Base-by-base conservation (phyloP, 306 rosid species). In the Cucurbita argyrosperma region DNA sequence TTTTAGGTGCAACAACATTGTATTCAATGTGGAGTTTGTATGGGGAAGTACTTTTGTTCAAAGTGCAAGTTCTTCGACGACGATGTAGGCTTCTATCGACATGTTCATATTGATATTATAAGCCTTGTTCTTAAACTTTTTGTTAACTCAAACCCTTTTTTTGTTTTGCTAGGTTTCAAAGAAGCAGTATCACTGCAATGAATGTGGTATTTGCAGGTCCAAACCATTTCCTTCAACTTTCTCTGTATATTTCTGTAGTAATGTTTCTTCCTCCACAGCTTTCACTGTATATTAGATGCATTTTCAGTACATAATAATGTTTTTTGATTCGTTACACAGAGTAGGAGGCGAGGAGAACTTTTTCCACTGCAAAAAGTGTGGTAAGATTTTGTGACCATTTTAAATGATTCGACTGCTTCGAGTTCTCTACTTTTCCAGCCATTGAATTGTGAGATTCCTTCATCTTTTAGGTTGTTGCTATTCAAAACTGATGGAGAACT, bases 161-260 rank as follows among this genome's bases (percentile, higher is more conserved):
- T 40, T 67, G 19, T 43, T 42, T 68, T 69, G 45, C 11, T 77
- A 92, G 92, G 83, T 79, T 61, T 80, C 86, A 1, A 91, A 89
- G 77, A 78, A 80, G 14, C 97, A 86, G 57, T 89, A 84, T 86
- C 97, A 91, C 79, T 91, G 96, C 55, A 77, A 86, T 74, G 88
- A 82, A 80, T 91, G 97, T 79, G 97, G 92, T 10, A 91, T 91
- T 78, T 91, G 97, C 97, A 85, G 96, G 98, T 92, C 69, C 79
- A 79, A 60, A 45, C 68, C 57, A 69, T 69, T 69, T 69, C 37
- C 74, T 49, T 13, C 0, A 69, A 26, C 74, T 13, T 9, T 47
- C 76, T 79, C 74, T 76, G 56, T 57, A 12, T 38, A 45, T 39
- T 35, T 58, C 2, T 5, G 39, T 18, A 3, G 8, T 8, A 6